phyloP scores from a whole-genome alignment of 2,329 filamentous ascomycete species.

The Intubia oerlemansii region DNA sequence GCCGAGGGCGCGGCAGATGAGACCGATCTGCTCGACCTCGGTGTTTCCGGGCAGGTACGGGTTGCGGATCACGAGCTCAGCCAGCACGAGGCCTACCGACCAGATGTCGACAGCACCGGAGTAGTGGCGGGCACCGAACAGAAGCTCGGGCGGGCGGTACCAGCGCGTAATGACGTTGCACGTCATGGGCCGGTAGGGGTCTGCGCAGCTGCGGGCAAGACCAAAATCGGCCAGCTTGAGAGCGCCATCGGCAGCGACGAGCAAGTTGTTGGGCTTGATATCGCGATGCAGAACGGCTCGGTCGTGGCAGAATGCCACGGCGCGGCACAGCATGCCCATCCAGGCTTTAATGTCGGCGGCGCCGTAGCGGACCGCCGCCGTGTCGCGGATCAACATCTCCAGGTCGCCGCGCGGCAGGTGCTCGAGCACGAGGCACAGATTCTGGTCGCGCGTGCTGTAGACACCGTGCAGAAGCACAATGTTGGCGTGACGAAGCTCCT shows the following conservation, averaged over 20 bases:
- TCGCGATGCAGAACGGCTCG: constrained; percentile 88
- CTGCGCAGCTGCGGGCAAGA: constrained; percentile 72
- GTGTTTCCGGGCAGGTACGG: constrained; percentile 70
- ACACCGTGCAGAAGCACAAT: constrained; percentile 85
- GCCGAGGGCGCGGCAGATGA: constrained; percentile 71
- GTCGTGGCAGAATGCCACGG: constrained; percentile 91
- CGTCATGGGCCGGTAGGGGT: constrained; percentile 79
- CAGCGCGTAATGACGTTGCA: constrained; percentile 88
- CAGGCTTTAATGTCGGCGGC: constrained; percentile 88
- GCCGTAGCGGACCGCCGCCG: constrained; percentile 56
- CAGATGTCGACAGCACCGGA: constrained; percentile 82
- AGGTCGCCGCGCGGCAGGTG: constrained; percentile 86
- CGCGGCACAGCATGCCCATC: constrained; percentile 93
- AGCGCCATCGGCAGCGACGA: constrained; percentile 81
- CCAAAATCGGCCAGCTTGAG: constrained; percentile 97
- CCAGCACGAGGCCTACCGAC: constrained; percentile 84
- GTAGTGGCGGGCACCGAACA: constrained; percentile 81
- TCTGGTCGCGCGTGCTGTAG: constrained; percentile 91
- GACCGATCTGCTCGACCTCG: constrained; percentile 67
- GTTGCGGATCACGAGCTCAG: constrained; percentile 64
- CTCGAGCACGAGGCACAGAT: constrained; percentile 88
- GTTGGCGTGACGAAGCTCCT: constrained; percentile 86
- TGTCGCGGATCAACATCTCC: constrained; percentile 83
- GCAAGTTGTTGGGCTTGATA: constrained; percentile 96
- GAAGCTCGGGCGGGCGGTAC: constrained; percentile 86